Evolutionary conservation across 495 filamentous ascomycete species (phyloP).

Genomic region (Tuber magnatum): DNA sequence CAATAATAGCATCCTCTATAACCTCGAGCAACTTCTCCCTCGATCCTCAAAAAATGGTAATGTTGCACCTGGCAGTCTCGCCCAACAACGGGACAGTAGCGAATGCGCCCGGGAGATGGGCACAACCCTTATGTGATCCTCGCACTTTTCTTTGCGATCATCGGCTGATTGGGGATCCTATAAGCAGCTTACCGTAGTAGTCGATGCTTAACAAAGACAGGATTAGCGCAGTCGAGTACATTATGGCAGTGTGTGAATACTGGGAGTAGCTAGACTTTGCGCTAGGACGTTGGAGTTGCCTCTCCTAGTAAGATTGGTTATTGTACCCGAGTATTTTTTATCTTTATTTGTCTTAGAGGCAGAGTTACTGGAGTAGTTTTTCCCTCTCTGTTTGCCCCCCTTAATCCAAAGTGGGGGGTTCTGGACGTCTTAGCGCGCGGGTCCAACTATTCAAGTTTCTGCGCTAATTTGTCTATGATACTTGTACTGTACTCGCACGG

Average conservation of each 20-base stretch:
- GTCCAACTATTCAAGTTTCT: too few relatives aligned
- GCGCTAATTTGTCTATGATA: too few relatives aligned
- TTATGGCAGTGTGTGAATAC: not conserved
- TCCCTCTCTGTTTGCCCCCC: too few relatives aligned
- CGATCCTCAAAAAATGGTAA: not conserved
- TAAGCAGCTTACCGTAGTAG: not conserved
- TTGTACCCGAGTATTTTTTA: too few relatives aligned
- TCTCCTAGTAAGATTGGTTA: too few relatives aligned
- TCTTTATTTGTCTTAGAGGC: too few relatives aligned
- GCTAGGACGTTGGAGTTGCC: too few relatives aligned
- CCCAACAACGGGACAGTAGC: not conserved
- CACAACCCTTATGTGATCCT: not conserved
- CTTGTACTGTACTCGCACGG: not conserved
- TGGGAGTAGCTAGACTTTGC: too few relatives aligned
- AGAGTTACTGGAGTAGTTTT: too few relatives aligned
- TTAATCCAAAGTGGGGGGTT: too few relatives aligned
- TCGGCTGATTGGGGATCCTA: not conserved
- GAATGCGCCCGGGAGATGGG: not conserved
- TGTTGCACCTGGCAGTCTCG: not conserved
- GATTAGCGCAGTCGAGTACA: not conserved
- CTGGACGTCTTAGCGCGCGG: too few relatives aligned
- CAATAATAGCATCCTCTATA: not conserved
- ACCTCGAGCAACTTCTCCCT: not conserved
- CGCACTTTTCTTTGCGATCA: not conserved
- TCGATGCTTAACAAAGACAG: not conserved